Base-by-base conservation (phyloP, 2,329 filamentous ascomycete species). In the Colletotrichum tropicale region DNA sequence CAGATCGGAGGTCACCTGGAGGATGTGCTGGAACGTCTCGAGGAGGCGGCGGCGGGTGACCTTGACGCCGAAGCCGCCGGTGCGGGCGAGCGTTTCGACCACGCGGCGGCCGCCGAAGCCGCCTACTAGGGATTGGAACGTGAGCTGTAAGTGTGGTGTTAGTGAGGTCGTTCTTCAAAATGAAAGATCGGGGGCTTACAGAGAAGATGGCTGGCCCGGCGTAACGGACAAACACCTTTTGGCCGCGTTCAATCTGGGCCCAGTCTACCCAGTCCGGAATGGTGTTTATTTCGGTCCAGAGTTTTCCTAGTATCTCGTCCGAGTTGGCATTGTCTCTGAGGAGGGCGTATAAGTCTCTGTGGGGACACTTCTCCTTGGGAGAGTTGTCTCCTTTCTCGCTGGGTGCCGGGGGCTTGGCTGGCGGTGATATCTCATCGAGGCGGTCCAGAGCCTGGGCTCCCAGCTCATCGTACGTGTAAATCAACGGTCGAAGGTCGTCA, bases 161-260 rank as follows among this genome's bases (percentile, higher is more conserved):
- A 64, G 66, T 24, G 80, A 83, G 82, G 79, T 81, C 32, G 80
- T 81, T 80, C 79, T 10, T 81, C 72, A 32, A 82, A 71, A 34
- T n/a, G 7, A 13, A n/a, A 4, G 13, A n/a, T 15, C 7, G 7
- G 24, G 26, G 8, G 52, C 84, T 79, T 80, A 88, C 87, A 12
- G 86, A 91, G 9, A 92, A 93, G 24, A 95, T 83, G 26, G 90
- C 90, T 1, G 93, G 91, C 0, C 91, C 92, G 21, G 91, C 93
- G 82, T 96, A 96, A 43, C 94, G 91, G 82, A 95, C 96, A 80
- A 96, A 95, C 1, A 95, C 90, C 78, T 94, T 91, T 81, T 96
- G 94, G 0, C 94, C 94, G 80, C 94, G 88, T 75, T 89, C 87
- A 71, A 96, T 93, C 91, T 93, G 71, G 94, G 87, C 89, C 94